Evolutionary conservation across 2,329 filamentous ascomycete species (phyloP).

Genomic region (Exophiala oligosperma): DNA sequence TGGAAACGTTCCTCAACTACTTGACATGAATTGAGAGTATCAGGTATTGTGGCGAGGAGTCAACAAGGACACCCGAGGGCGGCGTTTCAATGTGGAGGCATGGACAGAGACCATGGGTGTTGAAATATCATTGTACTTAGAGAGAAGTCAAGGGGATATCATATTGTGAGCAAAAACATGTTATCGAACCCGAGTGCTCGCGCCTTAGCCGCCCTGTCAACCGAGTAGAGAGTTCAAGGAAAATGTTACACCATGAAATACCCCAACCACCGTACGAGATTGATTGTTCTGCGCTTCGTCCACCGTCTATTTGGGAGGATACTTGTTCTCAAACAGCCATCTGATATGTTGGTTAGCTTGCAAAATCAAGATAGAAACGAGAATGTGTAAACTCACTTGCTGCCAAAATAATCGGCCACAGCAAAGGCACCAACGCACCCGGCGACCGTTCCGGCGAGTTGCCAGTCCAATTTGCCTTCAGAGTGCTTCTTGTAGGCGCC

Average conservation of each 20-base stretch:
- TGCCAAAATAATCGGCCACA: slow-evolving; percentile 49
- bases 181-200: slow-evolving; percentile 14
- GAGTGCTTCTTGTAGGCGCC: slow-evolving; percentile 50
- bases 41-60: no score
- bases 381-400: slow-evolving; percentile 43
- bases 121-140: not conserved
- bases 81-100: no score
- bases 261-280: not conserved
- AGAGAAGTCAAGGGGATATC: slow-evolving; percentile 20
- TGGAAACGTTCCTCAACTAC: no score
- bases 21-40: no score
- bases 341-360: slow-evolving; percentile 31
- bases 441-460: slow-evolving; percentile 44
- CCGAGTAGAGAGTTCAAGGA: slow-evolving; percentile 22
- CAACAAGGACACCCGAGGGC: no score
- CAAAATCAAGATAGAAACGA: not conserved
- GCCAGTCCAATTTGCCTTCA: slow-evolving; percentile 47
- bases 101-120: not conserved
- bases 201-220: slow-evolving; percentile 21
- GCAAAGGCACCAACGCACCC: slow-evolving; percentile 47
- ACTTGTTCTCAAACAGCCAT: slow-evolving; percentile 54
- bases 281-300: not conserved
- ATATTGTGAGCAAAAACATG: slow-evolving; percentile 18
- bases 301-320: slow-evolving; percentile 45
- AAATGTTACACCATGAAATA: slow-evolving; percentile 13